These are phyloP conservation scores for Pleurotus tuoliensis DNA, from an alignment of 768 basidiomycete species.

Conservation along the genomic window DNA sequence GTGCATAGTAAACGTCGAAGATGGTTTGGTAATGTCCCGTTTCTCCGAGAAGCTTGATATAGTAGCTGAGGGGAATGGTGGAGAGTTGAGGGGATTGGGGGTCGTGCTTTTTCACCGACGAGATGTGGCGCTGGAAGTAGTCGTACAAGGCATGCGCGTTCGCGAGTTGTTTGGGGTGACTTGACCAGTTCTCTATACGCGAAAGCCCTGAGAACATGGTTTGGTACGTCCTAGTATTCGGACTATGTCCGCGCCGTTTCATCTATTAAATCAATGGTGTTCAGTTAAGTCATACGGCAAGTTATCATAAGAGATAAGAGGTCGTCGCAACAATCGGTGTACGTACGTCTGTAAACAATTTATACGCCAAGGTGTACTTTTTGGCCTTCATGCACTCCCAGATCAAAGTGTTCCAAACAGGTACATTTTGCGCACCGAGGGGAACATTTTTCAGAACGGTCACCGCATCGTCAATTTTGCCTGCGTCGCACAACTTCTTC, in stretches of 20 bases:
- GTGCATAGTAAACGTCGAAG: conserved; percentile 70
- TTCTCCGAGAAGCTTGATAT: conserved; percentile 64
- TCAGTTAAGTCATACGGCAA: too few relatives aligned
- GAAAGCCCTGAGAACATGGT: conserved; percentile 67
- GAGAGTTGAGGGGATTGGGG: conserved; percentile 43
- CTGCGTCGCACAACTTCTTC: conserved; percentile 50
- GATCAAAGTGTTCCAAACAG: conserved; percentile 80
- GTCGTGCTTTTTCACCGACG: conserved; percentile 44
- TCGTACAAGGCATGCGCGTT: conserved; percentile 61
- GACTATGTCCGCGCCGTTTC: conserved; percentile 78
- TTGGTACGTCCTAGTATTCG: conserved; percentile 62
- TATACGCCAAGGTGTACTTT: conserved; percentile 55
- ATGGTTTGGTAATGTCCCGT: conserved; percentile 59
- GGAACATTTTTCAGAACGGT: conserved; percentile 66
- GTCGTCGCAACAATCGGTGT: not conserved
- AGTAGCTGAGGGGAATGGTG: conserved; percentile 49
- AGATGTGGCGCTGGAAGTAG: conserved; percentile 47
- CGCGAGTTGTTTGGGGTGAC: conserved; percentile 55
- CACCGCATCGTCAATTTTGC: conserved; percentile 60
- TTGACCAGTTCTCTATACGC: conserved; percentile 57
- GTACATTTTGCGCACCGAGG: conserved; percentile 67
- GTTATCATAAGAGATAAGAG: not conserved
- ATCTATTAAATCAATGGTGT: conserved; percentile 43
- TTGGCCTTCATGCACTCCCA: conserved; percentile 55
- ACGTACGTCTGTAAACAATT: conserved; percentile 67